Evolutionary conservation across 495 filamentous ascomycete genomes (phyloP).

Genomic region (Penicillium soppii): DNA sequence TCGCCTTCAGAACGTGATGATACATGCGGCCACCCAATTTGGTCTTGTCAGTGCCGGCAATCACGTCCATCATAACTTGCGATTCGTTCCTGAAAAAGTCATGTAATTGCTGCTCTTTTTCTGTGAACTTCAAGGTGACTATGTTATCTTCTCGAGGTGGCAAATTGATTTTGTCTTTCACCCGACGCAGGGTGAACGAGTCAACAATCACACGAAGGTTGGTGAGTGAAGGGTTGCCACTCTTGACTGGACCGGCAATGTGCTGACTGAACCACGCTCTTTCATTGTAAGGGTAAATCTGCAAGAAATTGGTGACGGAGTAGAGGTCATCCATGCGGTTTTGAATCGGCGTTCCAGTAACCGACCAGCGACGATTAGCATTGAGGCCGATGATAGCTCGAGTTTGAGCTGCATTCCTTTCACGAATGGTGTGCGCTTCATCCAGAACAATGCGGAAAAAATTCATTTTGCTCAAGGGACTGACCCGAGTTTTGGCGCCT

Average conservation of each 20-base stretch:
- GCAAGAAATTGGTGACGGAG: conserved; percentile 86
- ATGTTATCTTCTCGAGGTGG: conserved; percentile 72
- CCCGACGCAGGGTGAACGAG: conserved; percentile 84
- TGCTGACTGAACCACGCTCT: conserved; percentile 68
- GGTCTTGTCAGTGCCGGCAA: conserved; percentile 49
- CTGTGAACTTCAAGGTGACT: conserved; percentile 56
- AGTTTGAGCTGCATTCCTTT: conserved; percentile 74
- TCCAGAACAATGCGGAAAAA: conserved; percentile 97
- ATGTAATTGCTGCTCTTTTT: conserved; percentile 54
- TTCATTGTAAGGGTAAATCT: conserved; percentile 83
- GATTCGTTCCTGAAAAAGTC: conserved; percentile 64
- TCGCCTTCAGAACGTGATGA: conserved; percentile 84
- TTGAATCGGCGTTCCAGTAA: conserved; percentile 89
- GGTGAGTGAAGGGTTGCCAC: conserved; percentile 74
- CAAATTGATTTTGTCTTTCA: conserved; percentile 87
- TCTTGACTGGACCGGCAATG: conserved; percentile 76
- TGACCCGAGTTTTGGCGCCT: conserved; percentile 56
- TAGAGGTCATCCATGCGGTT: conserved; percentile 90
- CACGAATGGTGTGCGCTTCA: conserved; percentile 92
- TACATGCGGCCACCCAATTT: conserved; percentile 79
- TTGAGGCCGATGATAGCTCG: conserved; percentile 81
- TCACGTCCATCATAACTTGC: conserved; percentile 58
- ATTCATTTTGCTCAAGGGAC: conserved; percentile 69
- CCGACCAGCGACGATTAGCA: conserved; percentile 86
- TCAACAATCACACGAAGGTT: conserved; percentile 90